Conservation (phyloP, 2,329 filamentous ascomycete species). For the Grosmannia clavigera region DNA sequence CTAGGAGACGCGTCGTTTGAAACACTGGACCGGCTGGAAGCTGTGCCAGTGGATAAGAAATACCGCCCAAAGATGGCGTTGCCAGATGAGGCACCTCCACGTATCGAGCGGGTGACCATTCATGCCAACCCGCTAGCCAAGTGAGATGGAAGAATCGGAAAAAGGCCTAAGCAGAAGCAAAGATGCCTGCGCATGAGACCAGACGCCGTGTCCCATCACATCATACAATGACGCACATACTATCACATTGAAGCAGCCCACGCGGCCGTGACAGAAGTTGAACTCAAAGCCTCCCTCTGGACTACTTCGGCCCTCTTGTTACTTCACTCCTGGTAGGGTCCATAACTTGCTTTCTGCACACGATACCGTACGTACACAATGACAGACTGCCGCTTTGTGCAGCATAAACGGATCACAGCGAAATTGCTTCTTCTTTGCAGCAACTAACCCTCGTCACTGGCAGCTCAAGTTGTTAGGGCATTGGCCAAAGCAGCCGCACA, state of each 20-base stretch:
- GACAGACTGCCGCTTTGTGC: neutral
- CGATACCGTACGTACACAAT: too few species aligned
- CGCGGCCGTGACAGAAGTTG: neutral
- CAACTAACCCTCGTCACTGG: too few species aligned
- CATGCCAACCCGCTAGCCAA: slow-evolving; percentile 70
- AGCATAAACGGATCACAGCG: neutral
- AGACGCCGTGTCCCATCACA: neutral
- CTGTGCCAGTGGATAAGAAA: slow-evolving; percentile 64
- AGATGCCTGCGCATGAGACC: neutral
- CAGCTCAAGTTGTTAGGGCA: too few species aligned
- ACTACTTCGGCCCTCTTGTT: neutral
- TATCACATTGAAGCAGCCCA: neutral
- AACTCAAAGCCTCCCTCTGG: neutral
- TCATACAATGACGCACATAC: neutral
- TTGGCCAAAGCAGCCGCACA: too few species aligned
- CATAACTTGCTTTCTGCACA: neutral
- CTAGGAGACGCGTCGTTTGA: slow-evolving; percentile 50
- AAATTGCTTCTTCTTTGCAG: neutral
- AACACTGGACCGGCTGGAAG: slow-evolving; percentile 61
- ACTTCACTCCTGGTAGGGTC: too few species aligned
- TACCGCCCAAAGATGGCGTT: slow-evolving; percentile 46
- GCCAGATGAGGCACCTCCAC: slow-evolving; percentile 7
- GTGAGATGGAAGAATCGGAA: neutral
- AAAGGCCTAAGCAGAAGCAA: neutral
- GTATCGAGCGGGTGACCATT: slow-evolving; percentile 57